phyloP scores from a whole-genome alignment of 208 protist genomes.

The Tetramitus jugosus region DNA sequence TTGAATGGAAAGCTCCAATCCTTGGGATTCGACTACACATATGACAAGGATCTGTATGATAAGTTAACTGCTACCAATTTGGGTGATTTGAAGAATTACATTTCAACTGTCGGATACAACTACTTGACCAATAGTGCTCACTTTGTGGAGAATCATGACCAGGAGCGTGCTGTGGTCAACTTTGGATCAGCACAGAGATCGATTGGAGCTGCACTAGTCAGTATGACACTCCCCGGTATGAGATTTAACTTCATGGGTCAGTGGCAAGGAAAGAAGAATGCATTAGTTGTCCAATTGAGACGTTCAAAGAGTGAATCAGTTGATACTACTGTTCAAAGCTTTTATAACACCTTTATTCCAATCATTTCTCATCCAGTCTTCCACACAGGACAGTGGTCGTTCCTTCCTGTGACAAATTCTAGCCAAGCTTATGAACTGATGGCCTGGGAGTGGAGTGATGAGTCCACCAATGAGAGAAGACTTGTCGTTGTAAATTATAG shows the following conservation, averaged over 20 bases:
- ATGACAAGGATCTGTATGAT: constrained; percentile 56
- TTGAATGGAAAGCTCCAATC: constrained; percentile 31
- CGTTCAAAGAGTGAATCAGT: constrained; percentile 35
- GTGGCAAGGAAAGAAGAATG: constrained; percentile 47
- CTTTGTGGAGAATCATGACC: constrained; percentile 41
- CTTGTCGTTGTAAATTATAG: constrained; percentile 12
- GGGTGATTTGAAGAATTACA: constrained; percentile 28
- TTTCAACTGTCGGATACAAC: neutral
- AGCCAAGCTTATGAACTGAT: neutral
- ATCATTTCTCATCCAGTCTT: constrained; percentile 46
- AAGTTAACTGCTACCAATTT: constrained; percentile 31
- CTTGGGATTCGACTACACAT: constrained; percentile 59
- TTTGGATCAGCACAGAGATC: constrained; percentile 48
- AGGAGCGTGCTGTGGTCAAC: constrained; percentile 33
- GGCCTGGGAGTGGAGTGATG: neutral
- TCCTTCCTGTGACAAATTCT: neutral
- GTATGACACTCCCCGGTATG: constrained; percentile 53
- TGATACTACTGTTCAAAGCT: constrained; percentile 18
- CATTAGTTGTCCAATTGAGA: constrained; percentile 52
- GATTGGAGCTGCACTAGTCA: constrained; percentile 45
- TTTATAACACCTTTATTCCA: constrained; percentile 43
- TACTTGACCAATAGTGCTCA: constrained; percentile 31
- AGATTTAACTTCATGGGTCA: constrained; percentile 45
- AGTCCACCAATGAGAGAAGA: neutral
- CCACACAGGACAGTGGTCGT: constrained; percentile 37